Evolutionary conservation across 2,329 filamentous ascomycete genomes (phyloP), one percentile per base, ranked within the genome.

Genomic region (Dactylonectria macrodidyma): DNA sequence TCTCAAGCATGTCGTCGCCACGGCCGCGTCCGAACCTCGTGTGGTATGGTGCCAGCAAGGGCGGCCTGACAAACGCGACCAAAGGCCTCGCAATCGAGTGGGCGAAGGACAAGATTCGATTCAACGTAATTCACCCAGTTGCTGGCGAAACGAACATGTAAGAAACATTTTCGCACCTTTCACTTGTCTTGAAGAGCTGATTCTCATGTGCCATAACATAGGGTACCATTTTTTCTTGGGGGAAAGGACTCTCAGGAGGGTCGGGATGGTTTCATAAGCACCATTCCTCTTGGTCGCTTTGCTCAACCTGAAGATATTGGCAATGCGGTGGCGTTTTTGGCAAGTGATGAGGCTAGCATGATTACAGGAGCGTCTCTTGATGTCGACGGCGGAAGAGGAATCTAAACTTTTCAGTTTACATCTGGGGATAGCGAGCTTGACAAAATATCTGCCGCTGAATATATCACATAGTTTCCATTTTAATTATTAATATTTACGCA

Each of bases 71-170:
- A 2, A 63, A 63, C n/a, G 60, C 60, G 3, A 63, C 60, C 36
- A 63, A 63, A 30, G 60, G 60, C 1, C 46, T 63, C 10, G 60
- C 60, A 30, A 50, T 63, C 19, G 60, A 63, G 19, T 63, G 60
- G 60, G 60, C 60, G 14, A 63, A 63, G 33, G 19, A 63, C 33
- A 56, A 63, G 1, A 63, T 63, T 51, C 26, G 60, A 4, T 63
- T 63, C 24, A 63, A 63, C 12, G 60, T 63, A 2, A 63, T 63
- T 5, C 60, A 63, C 30, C 60, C 60, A 12, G 60, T 63, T 5
- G 60, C 60, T 7, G 60, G 60, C 6, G 60, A 63, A 54, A 63
- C 60, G 5, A 63, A 63, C 44, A 63, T 63, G 60, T 63, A 19
- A 57, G 60, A 19, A 19, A 19, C 19, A 19, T 19, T 19, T 5